These are phyloP conservation scores for Neurospora africana DNA, from an alignment of 495 filamentous ascomycete species.

Conservation along the genomic window DNA sequence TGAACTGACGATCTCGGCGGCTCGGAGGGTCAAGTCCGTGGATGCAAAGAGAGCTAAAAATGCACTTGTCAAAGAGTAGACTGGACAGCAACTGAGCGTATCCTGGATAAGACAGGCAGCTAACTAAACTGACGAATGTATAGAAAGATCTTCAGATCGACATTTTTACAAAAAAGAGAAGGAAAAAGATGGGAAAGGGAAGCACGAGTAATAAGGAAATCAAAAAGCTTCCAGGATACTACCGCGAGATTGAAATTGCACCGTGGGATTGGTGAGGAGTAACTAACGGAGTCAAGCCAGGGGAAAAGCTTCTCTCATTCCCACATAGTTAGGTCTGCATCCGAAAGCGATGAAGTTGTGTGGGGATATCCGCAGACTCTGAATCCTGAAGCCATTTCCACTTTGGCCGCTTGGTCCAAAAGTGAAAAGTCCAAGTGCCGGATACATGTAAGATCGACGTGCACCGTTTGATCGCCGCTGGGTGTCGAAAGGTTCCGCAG, in stretches of 20 bases:
- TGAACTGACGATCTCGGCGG: slow-evolving; percentile 17
- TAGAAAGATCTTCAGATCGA: background rate
- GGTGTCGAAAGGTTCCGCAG: background rate
- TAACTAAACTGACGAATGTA: background rate
- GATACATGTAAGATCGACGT: background rate
- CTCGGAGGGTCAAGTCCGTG: background rate
- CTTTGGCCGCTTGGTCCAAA: background rate
- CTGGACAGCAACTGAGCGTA: background rate
- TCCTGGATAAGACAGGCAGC: background rate
- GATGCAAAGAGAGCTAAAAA: background rate
- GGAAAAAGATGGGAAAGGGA: background rate
- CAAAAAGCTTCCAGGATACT: background rate
- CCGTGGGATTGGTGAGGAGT: background rate
- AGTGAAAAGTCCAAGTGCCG: background rate
- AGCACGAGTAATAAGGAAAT: background rate
- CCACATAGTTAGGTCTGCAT: background rate
- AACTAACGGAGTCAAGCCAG: background rate
- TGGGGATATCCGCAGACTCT: background rate
- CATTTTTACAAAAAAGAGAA: background rate
- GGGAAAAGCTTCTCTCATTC: background rate
- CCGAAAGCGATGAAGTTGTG: background rate
- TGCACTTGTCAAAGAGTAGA: background rate
- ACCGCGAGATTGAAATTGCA: background rate
- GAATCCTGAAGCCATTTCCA: background rate
- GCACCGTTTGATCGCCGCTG: background rate